Evolutionary conservation across 306 rosid genomes (phyloP), one percentile per base, ranked within the genome.

Genomic region (Vigna radiata): DNA sequence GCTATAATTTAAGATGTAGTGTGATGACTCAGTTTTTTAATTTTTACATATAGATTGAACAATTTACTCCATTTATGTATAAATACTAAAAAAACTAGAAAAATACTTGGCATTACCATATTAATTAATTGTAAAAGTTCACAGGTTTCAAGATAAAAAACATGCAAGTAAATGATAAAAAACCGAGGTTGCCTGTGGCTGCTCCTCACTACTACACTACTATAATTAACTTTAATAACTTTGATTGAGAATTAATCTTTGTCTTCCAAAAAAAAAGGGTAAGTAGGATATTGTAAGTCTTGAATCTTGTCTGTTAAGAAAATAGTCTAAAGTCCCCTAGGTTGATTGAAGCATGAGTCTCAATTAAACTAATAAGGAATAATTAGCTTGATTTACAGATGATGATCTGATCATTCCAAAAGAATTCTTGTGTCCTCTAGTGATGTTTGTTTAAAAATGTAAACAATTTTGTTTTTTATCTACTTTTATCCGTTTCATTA

Each of bases 231-330:
- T 58, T 11, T 25, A n/a, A 19, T 58, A 58, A 58, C 37, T 58
- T 4, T 25, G 65, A 59, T 59, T 59, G 10, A 29, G 18, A 60
- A 60, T 36, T 23, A 14, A n/a, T 31, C 44, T 48, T 82, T 71
- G 23, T 72, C 55, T 12, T 66, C 60, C 27, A 9, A 14, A 65
- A 25, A 72, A 25, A 70, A 58, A 59, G 72, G 33, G 53, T 46
- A 13, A 2, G 63, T 53, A 16, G 81, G n/a, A 54, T n/a, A 69
- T 69, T 67, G 6, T 62, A 37, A 66, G 63, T 39, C 27, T 55
- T 68, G 53, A 50, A 60, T 41, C 9, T 67, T 73, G 44, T 27
- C 60, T 66, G 19, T 63, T 54, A 5, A 62, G 79, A 25, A 59
- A 68, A 25, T 49, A 33, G n/a, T 58, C 21, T 19, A 29, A 46